Conservation (phyloP, 768 basidiomycete genomes). For the Ramaria sp. region DNA sequence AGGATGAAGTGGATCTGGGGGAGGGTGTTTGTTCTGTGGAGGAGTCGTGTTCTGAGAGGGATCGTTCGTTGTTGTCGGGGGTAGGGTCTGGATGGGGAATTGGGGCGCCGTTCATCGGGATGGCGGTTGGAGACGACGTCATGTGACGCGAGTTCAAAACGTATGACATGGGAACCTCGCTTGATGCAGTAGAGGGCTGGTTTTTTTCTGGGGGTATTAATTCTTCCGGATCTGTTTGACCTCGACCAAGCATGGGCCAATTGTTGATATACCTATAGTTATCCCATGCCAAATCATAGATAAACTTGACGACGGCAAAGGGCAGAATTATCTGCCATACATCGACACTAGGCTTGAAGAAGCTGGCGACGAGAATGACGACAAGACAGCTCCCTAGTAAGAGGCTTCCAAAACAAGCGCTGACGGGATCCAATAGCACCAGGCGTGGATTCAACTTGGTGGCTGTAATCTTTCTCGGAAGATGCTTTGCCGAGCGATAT, state of each 20-base stretch:
- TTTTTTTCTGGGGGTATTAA: not conserved
- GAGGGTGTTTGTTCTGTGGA: not conserved
- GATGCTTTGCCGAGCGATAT: conserved; percentile 42
- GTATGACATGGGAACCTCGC: not conserved
- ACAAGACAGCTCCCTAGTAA: conserved; percentile 57
- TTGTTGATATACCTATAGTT: conserved; percentile 31
- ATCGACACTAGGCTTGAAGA: conserved; percentile 60
- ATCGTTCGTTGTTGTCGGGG: not conserved
- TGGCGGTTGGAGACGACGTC: not conserved
- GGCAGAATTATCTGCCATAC: conserved; percentile 82
- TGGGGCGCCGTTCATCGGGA: not conserved
- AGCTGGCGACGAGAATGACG: conserved; percentile 68
- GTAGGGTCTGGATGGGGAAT: not conserved
- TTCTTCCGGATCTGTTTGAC: not conserved
- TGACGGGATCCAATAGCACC: conserved; percentile 60
- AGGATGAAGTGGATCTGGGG: conserved; percentile 2
- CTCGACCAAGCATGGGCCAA: conserved; percentile 15
- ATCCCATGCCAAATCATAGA: conserved; percentile 49
- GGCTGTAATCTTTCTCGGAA: conserved; percentile 33
- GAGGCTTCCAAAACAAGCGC: conserved; percentile 63
- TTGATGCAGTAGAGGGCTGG: not conserved
- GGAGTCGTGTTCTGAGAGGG: not conserved
- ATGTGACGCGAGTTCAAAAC: too few species aligned
- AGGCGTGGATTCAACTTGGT: conserved; percentile 29
- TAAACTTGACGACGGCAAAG: conserved; percentile 61